These are phyloP conservation scores for Zymoseptoria tritici DNA, from an alignment of 2,329 filamentous ascomycete genomes.

Conservation along the genomic window DNA sequence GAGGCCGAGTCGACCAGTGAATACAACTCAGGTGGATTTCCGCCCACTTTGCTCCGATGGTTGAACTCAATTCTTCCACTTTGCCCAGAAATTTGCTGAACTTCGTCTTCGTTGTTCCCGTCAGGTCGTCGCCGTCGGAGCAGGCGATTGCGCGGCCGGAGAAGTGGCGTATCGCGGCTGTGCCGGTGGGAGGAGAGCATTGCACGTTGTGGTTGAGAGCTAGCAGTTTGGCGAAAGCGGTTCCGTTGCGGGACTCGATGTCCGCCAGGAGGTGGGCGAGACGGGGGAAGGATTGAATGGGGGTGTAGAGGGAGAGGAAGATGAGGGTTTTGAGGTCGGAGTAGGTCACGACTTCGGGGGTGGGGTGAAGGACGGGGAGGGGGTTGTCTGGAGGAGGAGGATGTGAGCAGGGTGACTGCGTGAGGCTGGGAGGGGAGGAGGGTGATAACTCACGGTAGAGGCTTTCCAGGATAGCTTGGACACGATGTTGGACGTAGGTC, in stretches of 20 bases:
- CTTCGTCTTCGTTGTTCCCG: constrained; percentile 11
- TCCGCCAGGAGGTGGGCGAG: constrained; percentile 31
- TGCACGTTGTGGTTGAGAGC: constrained; percentile 7
- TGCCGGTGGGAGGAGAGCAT: neutral
- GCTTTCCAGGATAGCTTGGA: constrained; percentile 28
- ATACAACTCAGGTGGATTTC: constrained; percentile 33
- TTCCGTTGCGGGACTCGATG: constrained; percentile 29
- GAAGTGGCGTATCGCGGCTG: constrained; percentile 3
- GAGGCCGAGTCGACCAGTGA: constrained; percentile 32
- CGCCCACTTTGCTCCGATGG: constrained; percentile 34
- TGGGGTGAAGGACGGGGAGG: constrained; percentile 28
- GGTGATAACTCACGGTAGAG: constrained; percentile 20
- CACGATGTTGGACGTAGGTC: constrained; percentile 31
- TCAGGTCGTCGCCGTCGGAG: constrained; percentile 34
- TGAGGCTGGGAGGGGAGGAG: too few species aligned
- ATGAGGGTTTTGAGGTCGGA: constrained; percentile 33
- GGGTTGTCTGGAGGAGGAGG: constrained; percentile 26
- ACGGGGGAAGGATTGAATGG: constrained; percentile 27
- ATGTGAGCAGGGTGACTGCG: too few species aligned
- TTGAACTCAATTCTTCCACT: constrained; percentile 29
- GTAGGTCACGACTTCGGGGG: constrained; percentile 34
- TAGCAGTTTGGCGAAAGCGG: constrained; percentile 23
- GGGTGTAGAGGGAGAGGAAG: constrained; percentile 33
- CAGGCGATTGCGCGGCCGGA: constrained; percentile 32
- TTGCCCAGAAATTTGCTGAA: constrained; percentile 32